Base-by-base conservation (phyloP, 2,329 filamentous ascomycete species). In the Venturiaceae sp. region DNA sequence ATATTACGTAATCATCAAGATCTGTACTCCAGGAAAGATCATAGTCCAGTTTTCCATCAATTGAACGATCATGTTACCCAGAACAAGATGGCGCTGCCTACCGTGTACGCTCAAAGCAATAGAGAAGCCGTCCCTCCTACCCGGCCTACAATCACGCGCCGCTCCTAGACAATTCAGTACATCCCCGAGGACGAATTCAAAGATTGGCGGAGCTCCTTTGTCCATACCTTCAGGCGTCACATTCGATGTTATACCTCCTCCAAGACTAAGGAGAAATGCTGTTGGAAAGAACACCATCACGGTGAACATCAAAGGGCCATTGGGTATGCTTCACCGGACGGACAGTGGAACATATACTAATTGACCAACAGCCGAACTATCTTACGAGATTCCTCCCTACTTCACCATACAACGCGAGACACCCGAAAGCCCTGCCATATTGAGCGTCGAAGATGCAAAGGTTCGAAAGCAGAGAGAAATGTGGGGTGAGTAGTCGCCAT, bases 391-490 rank as follows among this genome's bases (percentile, higher is more conserved):
- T n/a, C 91, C 90, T 1, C 78, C 84, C 1, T 99, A 88, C 70
- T 75, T 97, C 59, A 82, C 77, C 36, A 78, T 97, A 62, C 76
- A 83, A 59, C 82, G 87, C 63, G 87, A 95, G 68, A 71, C 76
- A 21, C 79, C 79, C 55, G 74, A 79, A 30, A 78, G 81, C 64
- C 87, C 85, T 67, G 83, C 86, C 11, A 79, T 79, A 33, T 75
- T 99, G 63, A 83, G 78, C 58, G 83, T 99, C 11, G 73, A 85
- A 67, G 82, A 97, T 72, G 73, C 78, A 19, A 75, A 83, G 19
- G 72, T 83, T 57, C 86, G 85, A 75, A 79, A 88, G 62, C 92
- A 97, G 74, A 86, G 86, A 69, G 88, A 88, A 72, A 97, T 97
- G 92, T 97, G 94, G 94, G 94, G 92, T 96, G 71, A 60, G 80